Percentiles rank a stretch among this genome's conserved stretches.
These are phyloP conservation scores for Nepenthes mirabilis DNA, from an alignment of 148 eudicot species.

Conservation along the genomic window DNA sequence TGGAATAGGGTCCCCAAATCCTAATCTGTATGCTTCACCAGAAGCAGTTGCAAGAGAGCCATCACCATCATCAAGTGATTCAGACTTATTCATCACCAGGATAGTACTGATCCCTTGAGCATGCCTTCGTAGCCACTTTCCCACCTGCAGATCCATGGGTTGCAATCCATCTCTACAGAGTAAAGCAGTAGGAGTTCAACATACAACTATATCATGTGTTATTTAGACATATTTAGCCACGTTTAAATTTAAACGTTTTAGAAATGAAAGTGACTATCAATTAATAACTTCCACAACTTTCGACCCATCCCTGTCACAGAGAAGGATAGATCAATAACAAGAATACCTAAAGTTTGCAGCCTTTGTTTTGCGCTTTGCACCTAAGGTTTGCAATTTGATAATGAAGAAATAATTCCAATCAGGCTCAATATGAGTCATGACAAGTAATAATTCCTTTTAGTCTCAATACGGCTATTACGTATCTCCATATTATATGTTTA, in stretches of 20 bases:
- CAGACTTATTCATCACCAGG: constrained; percentile 92
- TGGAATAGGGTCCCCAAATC: constrained; percentile 92
- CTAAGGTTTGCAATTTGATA: too few species aligned
- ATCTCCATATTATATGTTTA: too few species aligned
- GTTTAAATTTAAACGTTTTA: not conserved
- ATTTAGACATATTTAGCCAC: not conserved
- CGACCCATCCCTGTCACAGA: too few species aligned
- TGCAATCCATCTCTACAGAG: constrained; percentile 83
- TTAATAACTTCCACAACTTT: too few species aligned
- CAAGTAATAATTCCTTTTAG: too few species aligned
- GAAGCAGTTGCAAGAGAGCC: constrained; percentile 76
- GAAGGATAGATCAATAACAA: too few species aligned
- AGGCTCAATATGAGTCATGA: too few species aligned
- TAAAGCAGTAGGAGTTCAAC: constrained; percentile 1
- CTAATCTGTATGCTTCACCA: constrained; percentile 81
- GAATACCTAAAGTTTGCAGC: too few species aligned
- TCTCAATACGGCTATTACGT: too few species aligned
- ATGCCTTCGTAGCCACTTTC: constrained; percentile 91
- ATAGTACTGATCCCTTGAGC: constrained; percentile 62
- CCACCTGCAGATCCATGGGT: constrained; percentile 94
- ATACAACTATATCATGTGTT: constrained; percentile 4
- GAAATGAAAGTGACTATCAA: too few species aligned
- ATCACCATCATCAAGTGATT: constrained; percentile 63
- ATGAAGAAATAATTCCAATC: too few species aligned
- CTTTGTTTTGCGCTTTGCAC: too few species aligned